Evolutionary conservation across 2,329 filamentous ascomycete species (phyloP).

Genomic region (Neurospora sp.): DNA sequence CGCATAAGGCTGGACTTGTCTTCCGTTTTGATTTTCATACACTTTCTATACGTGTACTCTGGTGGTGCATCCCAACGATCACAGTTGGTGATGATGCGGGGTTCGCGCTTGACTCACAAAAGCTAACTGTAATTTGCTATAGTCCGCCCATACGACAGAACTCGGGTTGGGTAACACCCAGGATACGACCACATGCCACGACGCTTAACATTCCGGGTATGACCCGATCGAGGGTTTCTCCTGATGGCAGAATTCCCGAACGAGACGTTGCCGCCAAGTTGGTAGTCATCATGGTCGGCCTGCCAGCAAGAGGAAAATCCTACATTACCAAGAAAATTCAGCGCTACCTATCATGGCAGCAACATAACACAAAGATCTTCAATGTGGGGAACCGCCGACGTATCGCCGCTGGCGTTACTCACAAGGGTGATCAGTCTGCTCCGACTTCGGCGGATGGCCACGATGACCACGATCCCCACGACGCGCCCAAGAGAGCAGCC

Average conservation of each 20-base stretch:
- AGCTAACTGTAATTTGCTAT: constrained; percentile 16
- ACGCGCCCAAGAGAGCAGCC: constrained; percentile 42
- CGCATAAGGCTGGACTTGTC: background rate
- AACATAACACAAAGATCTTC: constrained; percentile 93
- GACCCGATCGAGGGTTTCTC: constrained; percentile 89
- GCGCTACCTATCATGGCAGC: constrained; percentile 91
- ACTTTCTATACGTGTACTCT: constrained; percentile 1
- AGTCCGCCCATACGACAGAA: constrained; percentile 62
- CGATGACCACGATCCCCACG: constrained; percentile 17
- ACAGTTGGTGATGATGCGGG: background rate
- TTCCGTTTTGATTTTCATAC: constrained; percentile 3
- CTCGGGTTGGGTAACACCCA: constrained; percentile 67
- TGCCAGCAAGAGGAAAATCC: constrained; percentile 74
- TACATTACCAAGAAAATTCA: constrained; percentile 99
- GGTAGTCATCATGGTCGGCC: constrained; percentile 95
- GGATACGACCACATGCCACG: constrained; percentile 73
- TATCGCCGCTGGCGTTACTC: constrained; percentile 55
- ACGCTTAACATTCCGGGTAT: constrained; percentile 95
- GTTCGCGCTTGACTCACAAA: background rate
- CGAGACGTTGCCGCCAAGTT: constrained; percentile 93
- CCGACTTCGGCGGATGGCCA: constrained; percentile 20
- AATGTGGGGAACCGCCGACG: constrained; percentile 91
- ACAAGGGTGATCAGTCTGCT: constrained; percentile 18
- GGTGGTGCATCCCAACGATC: background rate
- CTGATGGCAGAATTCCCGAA: constrained; percentile 86